Evolutionary conservation across 2,329 filamentous ascomycete genomes (phyloP), one percentile per base, ranked within the genome.

Genomic region (Pestalotiopsis sp.): DNA sequence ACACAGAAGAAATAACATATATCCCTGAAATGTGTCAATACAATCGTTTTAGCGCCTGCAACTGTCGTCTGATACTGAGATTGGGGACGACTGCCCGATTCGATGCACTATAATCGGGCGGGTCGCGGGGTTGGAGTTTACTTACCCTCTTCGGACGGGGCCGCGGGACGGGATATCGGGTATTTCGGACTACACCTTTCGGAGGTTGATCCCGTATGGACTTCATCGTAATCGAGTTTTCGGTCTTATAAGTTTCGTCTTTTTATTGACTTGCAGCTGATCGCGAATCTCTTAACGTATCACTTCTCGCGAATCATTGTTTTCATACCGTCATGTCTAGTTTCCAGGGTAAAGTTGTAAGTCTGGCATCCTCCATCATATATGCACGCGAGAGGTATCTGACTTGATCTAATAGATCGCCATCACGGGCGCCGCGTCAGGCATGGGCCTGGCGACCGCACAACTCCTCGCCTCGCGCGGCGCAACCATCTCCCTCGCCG

Each of bases 401-500:
- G 9, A 31, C 4, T 5, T 25, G 20, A 64, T 20, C 12, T 11
- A 12, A 3, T 36, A 64, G 61, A 80, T 86, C 67, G 82, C 83
- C 66, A 73, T 88, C 27, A 86, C 84, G 3, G 85, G 86, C 25
- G 81, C 81, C 2, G 82, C 81, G 1, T 80, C 79, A 4, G 86
- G 86, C 17, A 87, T 87, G 60, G 86, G 85, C 23, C 79, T 84
- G 11, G 81, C 81, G 20, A 84, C 84, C 9, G 82, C 85, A 7
- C 77, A 80, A 23, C 78, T 83, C 14, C 79, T 86, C 2, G 80
- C 82, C 67, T 72, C 76, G 1, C 77, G 79, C 31, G 85, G 85
- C 31, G 85, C 84, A 1, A 76, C 70, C 3, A 72, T 88, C 4
- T 84, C 85, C 4, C 76, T 87, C 3, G 84, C 82, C 9, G 86